Percentiles rank a stretch among this genome's conserved stretches.
These are phyloP conservation scores for Leishmania mexicana DNA, from an alignment of 208 protist genomes.

Conservation along the genomic window DNA sequence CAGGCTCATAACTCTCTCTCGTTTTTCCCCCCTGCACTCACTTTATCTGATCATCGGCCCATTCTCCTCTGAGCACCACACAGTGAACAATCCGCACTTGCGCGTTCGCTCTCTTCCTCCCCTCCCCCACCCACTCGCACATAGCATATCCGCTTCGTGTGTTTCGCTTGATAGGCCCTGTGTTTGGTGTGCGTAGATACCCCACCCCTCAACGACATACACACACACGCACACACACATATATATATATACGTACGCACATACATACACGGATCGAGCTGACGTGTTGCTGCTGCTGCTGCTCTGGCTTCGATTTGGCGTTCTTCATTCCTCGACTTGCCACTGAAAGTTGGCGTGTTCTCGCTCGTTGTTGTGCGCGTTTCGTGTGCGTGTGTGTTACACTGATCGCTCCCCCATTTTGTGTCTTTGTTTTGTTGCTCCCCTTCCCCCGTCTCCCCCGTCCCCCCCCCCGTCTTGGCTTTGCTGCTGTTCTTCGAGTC, in stretches of 20 bases:
- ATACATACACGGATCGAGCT: neutral
- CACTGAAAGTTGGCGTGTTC: neutral
- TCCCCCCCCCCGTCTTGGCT: neutral
- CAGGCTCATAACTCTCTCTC: neutral
- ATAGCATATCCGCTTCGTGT: neutral
- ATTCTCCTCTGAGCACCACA: neutral
- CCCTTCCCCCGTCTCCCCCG: neutral
- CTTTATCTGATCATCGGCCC: neutral
- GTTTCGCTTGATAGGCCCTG: neutral
- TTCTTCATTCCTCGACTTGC: neutral
- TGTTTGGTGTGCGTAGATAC: neutral
- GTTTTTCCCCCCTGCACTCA: neutral
- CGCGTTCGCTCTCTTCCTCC: neutral
- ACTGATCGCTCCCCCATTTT: neutral
- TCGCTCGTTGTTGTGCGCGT: neutral
- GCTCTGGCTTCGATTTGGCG: neutral
- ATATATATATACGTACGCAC: neutral
- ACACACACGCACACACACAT: neutral
- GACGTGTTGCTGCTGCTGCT: neutral
- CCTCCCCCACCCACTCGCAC: neutral
- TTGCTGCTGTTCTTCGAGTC: neutral
- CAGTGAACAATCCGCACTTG: neutral
- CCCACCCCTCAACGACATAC: neutral
- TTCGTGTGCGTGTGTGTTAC: neutral
- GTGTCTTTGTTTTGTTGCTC: neutral